Base-by-base conservation (phyloP, 345 rosid genomes). In the Aquilaria yunnanensis region DNA sequence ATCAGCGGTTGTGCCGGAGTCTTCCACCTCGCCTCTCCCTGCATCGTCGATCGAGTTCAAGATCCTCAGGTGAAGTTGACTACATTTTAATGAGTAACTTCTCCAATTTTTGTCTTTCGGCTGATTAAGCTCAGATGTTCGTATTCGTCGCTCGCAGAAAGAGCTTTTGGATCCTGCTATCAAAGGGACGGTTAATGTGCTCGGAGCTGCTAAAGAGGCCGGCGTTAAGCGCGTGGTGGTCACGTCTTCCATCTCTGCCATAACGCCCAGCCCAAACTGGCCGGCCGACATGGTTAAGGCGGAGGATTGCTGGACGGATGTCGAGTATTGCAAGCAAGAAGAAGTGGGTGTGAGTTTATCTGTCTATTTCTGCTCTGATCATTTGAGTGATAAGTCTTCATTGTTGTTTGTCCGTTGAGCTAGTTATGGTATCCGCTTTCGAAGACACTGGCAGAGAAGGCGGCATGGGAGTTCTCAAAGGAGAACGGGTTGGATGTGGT, bases 1-100 rank as follows among this genome's bases (percentile, higher is more conserved):
- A 63, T 88, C 75, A 60, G 52, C 32, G 92, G 92, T 51, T 94
- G 97, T 52, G 45, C 72, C 49, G 97, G 97, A 30, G 89, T 90
- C 43, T 90, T 94, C 80, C 97, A 94, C 73, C 82, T 94, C 37
- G 99, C 99, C 33, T 90, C 92, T 60, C 97, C 99, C 10, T 86
- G 92, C 81, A 88, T 71, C 71, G 85, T 90, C 60, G 96, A 86
- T 52, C 60, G 66, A 73, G 97, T 86, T 60, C 70, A 46, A 2
- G 92, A 94, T 62, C 97, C 96, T 2, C 81, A 94, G 92, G 98
- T 86, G 51, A 23, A 54, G 11, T 5, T n/a, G 14, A 37, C 11
- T 14, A 32, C 34, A 14, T 52, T 45, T 54, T 51, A 16, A 10
- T 16, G 29, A 51, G 47, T 63, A 54, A 34, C 29, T 31, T 11